Evolutionary conservation across 495 filamentous ascomycete genomes (phyloP), one percentile per base, ranked within the genome.

Genomic region (Parathielavia hyrcaniae): DNA sequence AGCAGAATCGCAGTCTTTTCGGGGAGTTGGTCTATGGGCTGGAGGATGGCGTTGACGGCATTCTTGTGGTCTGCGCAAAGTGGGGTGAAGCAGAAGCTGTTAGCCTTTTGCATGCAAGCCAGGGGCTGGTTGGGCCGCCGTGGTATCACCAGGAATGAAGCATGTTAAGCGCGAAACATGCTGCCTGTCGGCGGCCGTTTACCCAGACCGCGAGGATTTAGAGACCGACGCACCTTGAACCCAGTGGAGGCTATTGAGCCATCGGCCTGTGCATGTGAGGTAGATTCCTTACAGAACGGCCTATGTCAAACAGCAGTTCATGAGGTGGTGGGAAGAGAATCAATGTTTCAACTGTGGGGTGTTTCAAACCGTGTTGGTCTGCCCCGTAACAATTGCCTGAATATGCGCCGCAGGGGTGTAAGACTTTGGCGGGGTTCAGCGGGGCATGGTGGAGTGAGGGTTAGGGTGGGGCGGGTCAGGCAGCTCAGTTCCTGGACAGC

Each of bases 361-460:
- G 64, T 63, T 66, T 66, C 64, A 63, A 66, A 63, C 34, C 23
- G 36, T 39, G 44, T 61, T 59, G 58, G 50, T 52, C 59, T 60
- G 46, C 58, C 48, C 39, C 4, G 26, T 30, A 30, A 30, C 26
- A 30, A 30, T 30, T 30, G 14, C 50, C 40, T 46, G 13, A 53
- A 43, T 44, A 59, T 64, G 62, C 55, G 50, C 51, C 59, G 55
- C 40, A n/a, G 52, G 50, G 34, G 30, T 22, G 32, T 9, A 35
- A 19, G 19, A 47, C 17, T 10, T 14, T 13, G 14, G n/a, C 17
- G 10, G 39, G 17, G 34, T 19, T 14, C 30, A n/a, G 38, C 26
- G 51, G 40, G 49, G 49, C 49, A 52, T 7, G 6, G 49, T 30
- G n/a, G 4, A 20, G 26, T 30, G 2, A 30, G 26, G 41, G 5